Evolutionary conservation across 108 stramenopile species (phyloP).

Genomic region (Nitzschia palea): DNA sequence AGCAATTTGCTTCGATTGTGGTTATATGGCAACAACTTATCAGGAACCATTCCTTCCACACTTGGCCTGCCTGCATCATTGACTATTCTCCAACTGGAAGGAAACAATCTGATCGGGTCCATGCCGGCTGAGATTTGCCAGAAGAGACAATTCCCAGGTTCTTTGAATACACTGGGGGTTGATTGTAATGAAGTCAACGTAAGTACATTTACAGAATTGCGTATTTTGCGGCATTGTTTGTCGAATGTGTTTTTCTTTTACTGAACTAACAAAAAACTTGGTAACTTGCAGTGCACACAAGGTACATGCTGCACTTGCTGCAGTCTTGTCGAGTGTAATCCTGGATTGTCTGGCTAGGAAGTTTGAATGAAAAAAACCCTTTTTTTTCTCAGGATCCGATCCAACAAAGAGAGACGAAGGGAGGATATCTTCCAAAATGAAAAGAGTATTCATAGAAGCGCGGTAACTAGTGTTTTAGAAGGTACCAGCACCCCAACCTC

Average conservation of each 20-base stretch:
- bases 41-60: slow-evolving; percentile 28
- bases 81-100: slow-evolving; percentile 29
- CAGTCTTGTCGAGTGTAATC: background rate
- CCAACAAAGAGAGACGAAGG: too few relatives aligned
- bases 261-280: too few relatives aligned
- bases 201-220: slow-evolving; percentile 4
- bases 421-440: too few relatives aligned
- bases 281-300: too few relatives aligned
- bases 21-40: slow-evolving; percentile 28
- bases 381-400: too few relatives aligned
- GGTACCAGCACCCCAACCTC: too few relatives aligned
- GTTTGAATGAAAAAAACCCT: too few relatives aligned
- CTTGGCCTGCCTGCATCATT: slow-evolving; percentile 5
- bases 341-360: background rate
- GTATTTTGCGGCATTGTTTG: too few relatives aligned
- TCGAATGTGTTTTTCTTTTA: too few relatives aligned
- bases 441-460: too few relatives aligned
- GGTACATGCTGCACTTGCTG: slow-evolving; percentile 8
- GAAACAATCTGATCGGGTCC: slow-evolving; percentile 21
- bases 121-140: slow-evolving; percentile 32
- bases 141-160: slow-evolving; percentile 6
- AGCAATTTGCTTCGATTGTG: slow-evolving; percentile 29
- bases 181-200: slow-evolving; percentile 17
- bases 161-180: slow-evolving; percentile 19
- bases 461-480: too few relatives aligned